Evolutionary conservation across 2,329 filamentous ascomycete species (phyloP), one percentile per base, ranked within the genome.

Genomic region (Ascochyta rabiei): DNA sequence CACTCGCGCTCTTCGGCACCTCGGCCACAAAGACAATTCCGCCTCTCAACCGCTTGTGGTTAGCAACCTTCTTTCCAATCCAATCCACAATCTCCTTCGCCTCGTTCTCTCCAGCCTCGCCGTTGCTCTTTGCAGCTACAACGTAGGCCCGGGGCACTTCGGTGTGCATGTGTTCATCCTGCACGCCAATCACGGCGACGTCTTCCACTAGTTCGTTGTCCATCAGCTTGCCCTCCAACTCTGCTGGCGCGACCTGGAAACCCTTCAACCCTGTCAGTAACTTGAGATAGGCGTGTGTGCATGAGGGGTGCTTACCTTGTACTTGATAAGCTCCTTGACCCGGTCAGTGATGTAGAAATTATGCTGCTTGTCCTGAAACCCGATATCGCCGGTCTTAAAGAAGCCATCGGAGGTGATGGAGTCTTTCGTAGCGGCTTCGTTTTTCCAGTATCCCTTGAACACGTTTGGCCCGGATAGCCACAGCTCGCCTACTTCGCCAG

Each of bases 401-500:
- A 54, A 96, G 1, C 90, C 91, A 59, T 95, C 90, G 0, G 77
- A 60, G 1, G 88, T 89, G 53, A 93, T 85, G 0, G 88, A 85
- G 33, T 89, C 86, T 2, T 77, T 78, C 2, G 90, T 91, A 1
- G 87, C 85, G 51, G 88, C 82, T 0, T 84, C 82, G 53, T 89
- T 89, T 64, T 91, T 90, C 69, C 87, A 82, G 71, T 93, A 96
- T 0, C 89, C 91, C 61, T 83, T 80, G 76, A 92, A 92, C 19
- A 93, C 78, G 61, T 95, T 93, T 1, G 90, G 90, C 0, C 91
- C 91, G 43, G 86, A 86, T 38, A 93, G 79, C 80, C 90, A 89
- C 2, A 80, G 75, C 47, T 83, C 79, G 38, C 83, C 83, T 10
- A 71, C 77, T 75, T 88, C 74, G 48, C 83, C 89, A n/a, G 63